A percentile compares a stretch with the other conserved stretches of the same genome.
These are phyloP conservation scores for Leccinum longicurvipes DNA, from an alignment of 768 basidiomycete species.

Conservation along the genomic window DNA sequence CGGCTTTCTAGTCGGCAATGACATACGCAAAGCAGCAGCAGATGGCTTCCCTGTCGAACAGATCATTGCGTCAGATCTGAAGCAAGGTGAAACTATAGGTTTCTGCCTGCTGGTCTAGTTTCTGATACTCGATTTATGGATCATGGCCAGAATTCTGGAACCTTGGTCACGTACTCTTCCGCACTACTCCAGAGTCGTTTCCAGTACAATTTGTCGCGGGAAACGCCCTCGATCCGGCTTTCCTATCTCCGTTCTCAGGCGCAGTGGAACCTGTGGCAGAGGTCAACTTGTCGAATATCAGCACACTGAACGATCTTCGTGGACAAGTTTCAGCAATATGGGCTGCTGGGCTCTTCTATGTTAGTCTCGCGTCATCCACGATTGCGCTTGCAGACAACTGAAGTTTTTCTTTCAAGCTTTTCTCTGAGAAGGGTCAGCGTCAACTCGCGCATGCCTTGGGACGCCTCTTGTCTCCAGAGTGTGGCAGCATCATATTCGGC, in stretches of 20 bases:
- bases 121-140: background rate
- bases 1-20: slow-evolving; percentile 37
- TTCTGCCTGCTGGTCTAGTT: background rate
- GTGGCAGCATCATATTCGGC: slow-evolving; percentile 32
- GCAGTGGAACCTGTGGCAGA: slow-evolving; percentile 14
- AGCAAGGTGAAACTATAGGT: slow-evolving; percentile 30
- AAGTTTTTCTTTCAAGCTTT: slow-evolving; percentile 29
- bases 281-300: slow-evolving; percentile 32
- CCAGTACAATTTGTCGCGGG: slow-evolving; percentile 55
- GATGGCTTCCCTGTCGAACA: slow-evolving; percentile 41
- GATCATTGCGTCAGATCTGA: slow-evolving; percentile 38
- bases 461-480: slow-evolving; percentile 25
- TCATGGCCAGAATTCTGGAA: slow-evolving; percentile 66
- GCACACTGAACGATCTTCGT: slow-evolving; percentile 42
- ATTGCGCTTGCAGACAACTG: slow-evolving; percentile 19
- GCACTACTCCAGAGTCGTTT: slow-evolving; percentile 47
- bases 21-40: slow-evolving; percentile 36
- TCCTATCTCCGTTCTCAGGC: slow-evolving; percentile 34
- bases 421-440: slow-evolving; percentile 24
- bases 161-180: slow-evolving; percentile 60
- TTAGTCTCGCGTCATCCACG: slow-evolving; percentile 4
- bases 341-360: slow-evolving; percentile 46
- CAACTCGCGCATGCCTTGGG: slow-evolving; percentile 25
- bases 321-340: slow-evolving; percentile 49
- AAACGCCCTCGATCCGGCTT: slow-evolving; percentile 46